phyloP scores from a whole-genome alignment of 345 rosid species.

The Corchorus olitorius region DNA sequence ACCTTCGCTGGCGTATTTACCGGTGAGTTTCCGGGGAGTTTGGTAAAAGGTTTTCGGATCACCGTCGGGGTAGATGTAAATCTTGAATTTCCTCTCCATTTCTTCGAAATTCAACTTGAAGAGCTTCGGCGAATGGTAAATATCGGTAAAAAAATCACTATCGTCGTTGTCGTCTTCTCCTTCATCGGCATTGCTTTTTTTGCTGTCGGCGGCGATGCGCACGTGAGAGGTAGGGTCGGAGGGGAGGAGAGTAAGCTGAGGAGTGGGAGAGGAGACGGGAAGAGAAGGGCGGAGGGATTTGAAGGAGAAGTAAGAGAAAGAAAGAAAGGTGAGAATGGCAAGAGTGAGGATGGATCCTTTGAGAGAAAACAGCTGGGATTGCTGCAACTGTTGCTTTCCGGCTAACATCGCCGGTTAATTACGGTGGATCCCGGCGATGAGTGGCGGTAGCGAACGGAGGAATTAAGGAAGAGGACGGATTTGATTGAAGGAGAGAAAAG shows the following conservation, averaged over 20 bases:
- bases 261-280: conserved; percentile 29
- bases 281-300: conserved; percentile 51
- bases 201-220: conserved; percentile 13
- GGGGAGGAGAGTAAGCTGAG: conserved; percentile 22
- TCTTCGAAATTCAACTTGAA: conserved; percentile 70
- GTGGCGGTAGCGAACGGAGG: not conserved
- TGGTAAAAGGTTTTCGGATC: conserved; percentile 87
- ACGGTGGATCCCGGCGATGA: not conserved
- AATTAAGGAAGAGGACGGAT: not conserved
- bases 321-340: conserved; percentile 67
- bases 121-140: conserved; percentile 64
- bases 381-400: conserved; percentile 43
- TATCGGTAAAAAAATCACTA: conserved; percentile 40
- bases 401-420: conserved; percentile 48
- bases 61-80: conserved; percentile 90
- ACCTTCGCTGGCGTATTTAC: conserved; percentile 99
- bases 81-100: conserved; percentile 84
- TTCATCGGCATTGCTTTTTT: not conserved
- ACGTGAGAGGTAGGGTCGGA: conserved; percentile 25
- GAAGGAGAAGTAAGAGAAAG: conserved; percentile 64
- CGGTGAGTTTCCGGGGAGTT: conserved; percentile 92
- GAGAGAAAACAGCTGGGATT: conserved; percentile 52
- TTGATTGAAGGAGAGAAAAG: not conserved
- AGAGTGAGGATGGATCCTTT: conserved; percentile 67
- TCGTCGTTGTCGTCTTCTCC: conserved; percentile 13